Base-by-base conservation (phyloP, 352 stramenopile genomes). In the Globisporangium echinulatum region DNA sequence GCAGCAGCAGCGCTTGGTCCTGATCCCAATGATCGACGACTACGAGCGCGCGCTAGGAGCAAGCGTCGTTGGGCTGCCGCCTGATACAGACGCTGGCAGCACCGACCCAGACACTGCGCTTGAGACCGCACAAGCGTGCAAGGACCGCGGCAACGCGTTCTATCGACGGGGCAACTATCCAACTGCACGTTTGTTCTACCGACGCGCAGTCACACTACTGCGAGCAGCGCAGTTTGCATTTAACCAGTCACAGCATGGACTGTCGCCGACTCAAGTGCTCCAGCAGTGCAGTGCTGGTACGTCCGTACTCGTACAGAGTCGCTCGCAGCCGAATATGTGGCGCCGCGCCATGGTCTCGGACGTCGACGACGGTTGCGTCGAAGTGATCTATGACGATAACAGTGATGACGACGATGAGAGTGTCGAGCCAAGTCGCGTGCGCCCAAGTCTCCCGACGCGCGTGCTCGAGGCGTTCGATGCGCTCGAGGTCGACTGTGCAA, bases 361-460 rank as follows among this genome's bases (percentile, higher is more conserved):
- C 57, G 60, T 86, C 8, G 77, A 90, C 49, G 54, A 68, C 2
- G 57, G 51, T 4, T 46, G 58, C 0, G 55, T 91, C 4, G 80
- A 94, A 56, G 72, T 92, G 7, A 46, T 92, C 5, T 91, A 85
- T 44, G 80, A 94, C 62, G 72, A 91, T 5, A 44, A 91, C 5
- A 89, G 84, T 44, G 80, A 92, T 59, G 64, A 62, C 0, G 69
- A 66, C 1, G 64, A 76, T 51, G 79, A 88, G 40, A 64, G 72
- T 10, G 79, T 85, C 53, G 63, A 77, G 17, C 40, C 77, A 6
- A 64, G 72, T 46, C 78, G 72, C 3, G 69, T 90, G 54, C 69
- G 76, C 15, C 54, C 90, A 47, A 79, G 77, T 5, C 75, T 91
- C 70, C 68, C 76, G 43, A 87, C 82, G 37, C 61, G 54, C 13